Base-by-base conservation (phyloP, 2,329 filamentous ascomycete genomes). In the Whalleya microplaca region DNA sequence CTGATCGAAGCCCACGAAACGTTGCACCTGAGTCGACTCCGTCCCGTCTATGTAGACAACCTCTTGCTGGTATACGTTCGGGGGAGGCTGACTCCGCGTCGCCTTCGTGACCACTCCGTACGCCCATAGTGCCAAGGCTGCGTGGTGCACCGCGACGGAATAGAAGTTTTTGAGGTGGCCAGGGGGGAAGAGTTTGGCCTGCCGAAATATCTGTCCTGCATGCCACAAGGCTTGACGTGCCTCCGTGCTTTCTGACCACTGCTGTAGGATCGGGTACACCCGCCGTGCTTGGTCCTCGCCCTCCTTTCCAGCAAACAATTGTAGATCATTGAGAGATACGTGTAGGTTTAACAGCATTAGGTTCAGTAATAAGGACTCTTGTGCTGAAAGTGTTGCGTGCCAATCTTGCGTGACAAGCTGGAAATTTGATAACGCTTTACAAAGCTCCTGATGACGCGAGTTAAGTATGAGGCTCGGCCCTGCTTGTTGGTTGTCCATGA, bases 91-190 rank as follows among this genome's bases (percentile, higher is more conserved):
- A 64, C 71, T 67, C 67, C 68, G 63, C 74, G 62, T 69, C 14
- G 81, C 78, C 59, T 75, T 72, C 19, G 74, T 78, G 5, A 87
- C 77, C 0, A 90, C 82, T 0, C 87, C 86, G 62, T 88, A 90
- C 0, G 83, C 82, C 89, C 89, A 92, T 41, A 91, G 75, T 0
- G 84, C 83, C 3, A 92, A 75, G 12, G 82, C 80, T 3, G 86
- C 87, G 67, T 91, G 88, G 66, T 90, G 89, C 0, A 90, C 80
- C 0, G 83, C 85, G 6, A 91, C 83, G 0, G 87, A 86, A 59
- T 85, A 83, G 68, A 91, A 90, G 59, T 88, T 85, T 43, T 84
- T 82, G 2, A 90, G 71, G 10, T 81, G 76, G 0, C 80, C 78
- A 1, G 74, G 69, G 0, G 84, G 79, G 46, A 87, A 81, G 46